Evolutionary conservation across 495 filamentous ascomycete genomes (phyloP).

Genomic region (Hypoxylon fuscum): DNA sequence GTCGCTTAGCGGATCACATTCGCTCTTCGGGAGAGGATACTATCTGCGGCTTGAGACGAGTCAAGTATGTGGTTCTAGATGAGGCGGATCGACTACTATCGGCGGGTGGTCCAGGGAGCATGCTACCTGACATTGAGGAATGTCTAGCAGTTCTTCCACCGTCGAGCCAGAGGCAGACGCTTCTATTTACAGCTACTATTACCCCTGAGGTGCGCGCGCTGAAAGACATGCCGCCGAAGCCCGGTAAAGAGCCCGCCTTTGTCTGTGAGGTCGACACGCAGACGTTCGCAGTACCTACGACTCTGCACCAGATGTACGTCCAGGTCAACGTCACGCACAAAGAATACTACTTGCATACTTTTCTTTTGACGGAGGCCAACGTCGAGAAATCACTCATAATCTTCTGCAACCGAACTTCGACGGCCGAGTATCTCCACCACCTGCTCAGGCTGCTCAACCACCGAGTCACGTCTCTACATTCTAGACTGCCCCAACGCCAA

Average conservation of each 20-base stretch:
- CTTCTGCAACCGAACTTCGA: conserved; percentile 92
- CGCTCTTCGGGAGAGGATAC: conserved; percentile 89
- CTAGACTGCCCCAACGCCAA: conserved; percentile 80
- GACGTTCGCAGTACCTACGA: conserved; percentile 75
- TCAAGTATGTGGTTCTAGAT: conserved; percentile 89
- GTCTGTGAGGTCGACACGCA: conserved; percentile 88
- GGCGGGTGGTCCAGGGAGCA: conserved; percentile 73
- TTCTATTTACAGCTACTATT: conserved; percentile 96
- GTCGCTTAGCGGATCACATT: conserved; percentile 94
- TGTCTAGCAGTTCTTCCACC: conserved; percentile 84
- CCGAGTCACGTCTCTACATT: conserved; percentile 90
- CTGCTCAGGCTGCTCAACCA: conserved; percentile 84
- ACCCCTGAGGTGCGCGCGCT: conserved; percentile 90
- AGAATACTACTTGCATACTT: conserved; percentile 91
- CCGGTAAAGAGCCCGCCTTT: conserved; percentile 77
- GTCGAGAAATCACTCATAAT: conserved; percentile 79
- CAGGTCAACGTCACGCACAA: conserved; percentile 88
- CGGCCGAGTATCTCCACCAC: conserved; percentile 86
- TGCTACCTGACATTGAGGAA: conserved; percentile 92
- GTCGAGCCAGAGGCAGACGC: conserved; percentile 66
- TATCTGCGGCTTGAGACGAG: conserved; percentile 76
- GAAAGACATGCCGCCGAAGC: conserved; percentile 73
- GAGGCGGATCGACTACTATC: conserved; percentile 93
- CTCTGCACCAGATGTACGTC: conserved; percentile 83
- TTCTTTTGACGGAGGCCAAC: conserved; percentile 83